A percentile compares a stretch with the other conserved stretches of the same genome.
Conservation (phyloP, 2,329 filamentous ascomycete species). For the Pezicula carpinea region DNA sequence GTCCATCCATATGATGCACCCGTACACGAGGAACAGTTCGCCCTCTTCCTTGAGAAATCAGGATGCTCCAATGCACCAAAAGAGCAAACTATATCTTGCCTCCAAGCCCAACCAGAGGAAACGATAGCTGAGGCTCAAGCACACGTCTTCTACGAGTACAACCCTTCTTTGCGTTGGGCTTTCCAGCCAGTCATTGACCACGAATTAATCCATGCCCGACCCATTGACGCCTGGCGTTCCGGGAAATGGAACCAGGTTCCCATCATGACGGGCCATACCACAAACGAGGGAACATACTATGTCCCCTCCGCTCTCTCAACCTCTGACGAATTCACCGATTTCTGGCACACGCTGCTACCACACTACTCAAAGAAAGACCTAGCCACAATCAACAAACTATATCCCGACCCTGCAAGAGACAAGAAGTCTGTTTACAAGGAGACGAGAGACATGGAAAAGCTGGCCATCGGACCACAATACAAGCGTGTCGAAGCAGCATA, state of each 20-base stretch:
- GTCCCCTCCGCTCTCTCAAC: constrained; percentile 41
- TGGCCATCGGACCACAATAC: constrained; percentile 46
- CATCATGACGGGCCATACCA: constrained; percentile 63
- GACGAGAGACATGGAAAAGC: constrained; percentile 22
- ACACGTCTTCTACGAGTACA: constrained; percentile 38
- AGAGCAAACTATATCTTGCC: constrained; percentile 43
- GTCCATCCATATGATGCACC: constrained; percentile 49
- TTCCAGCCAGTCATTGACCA: constrained; percentile 66
- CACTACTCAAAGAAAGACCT: constrained; percentile 47
- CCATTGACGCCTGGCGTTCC: constrained; percentile 50
- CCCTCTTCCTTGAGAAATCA: constrained; percentile 39
- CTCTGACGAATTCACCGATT: constrained; percentile 48
- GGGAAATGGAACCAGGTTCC: constrained; percentile 50
- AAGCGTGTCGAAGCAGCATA: constrained; percentile 55
- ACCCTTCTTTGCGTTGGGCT: constrained; percentile 45
- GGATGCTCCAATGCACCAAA: constrained; percentile 37
- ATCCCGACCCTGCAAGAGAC: constrained; percentile 51
- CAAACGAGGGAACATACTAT: constrained; percentile 63
- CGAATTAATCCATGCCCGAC: constrained; percentile 50
- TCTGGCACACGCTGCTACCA: constrained; percentile 59
- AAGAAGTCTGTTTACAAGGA: constrained; percentile 35
- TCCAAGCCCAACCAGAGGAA: constrained; percentile 38
- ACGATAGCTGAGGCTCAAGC: constrained; percentile 35
- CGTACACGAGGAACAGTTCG: constrained; percentile 50
- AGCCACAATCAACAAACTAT: constrained; percentile 49